These are phyloP conservation scores for Aspergillus glaucus DNA, from an alignment of 2,329 filamentous ascomycete species.

Conservation along the genomic window DNA sequence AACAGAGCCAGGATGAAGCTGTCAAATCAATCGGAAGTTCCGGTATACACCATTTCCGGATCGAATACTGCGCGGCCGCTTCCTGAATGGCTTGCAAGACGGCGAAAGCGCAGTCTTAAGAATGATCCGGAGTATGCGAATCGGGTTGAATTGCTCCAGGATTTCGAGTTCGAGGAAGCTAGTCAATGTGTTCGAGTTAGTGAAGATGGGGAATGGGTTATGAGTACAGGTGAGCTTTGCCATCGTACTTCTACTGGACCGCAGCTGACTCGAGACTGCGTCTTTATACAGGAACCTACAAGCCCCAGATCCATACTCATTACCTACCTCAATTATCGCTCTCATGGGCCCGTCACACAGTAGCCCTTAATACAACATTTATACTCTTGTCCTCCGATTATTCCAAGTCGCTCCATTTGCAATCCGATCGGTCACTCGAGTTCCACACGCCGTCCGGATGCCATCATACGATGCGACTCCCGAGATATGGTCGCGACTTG, in stretches of 20 bases:
- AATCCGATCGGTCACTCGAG: slow-evolving; percentile 83
- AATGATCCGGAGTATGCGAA: slow-evolving; percentile 89
- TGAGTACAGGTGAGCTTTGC: slow-evolving; percentile 70
- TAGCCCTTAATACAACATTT: slow-evolving; percentile 86
- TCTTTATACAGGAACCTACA: slow-evolving; percentile 51
- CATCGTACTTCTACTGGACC: not conserved
- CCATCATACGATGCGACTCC: slow-evolving; percentile 83
- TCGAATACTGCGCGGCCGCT: slow-evolving; percentile 79
- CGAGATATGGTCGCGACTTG: slow-evolving; percentile 85
- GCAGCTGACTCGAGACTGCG: slow-evolving; percentile 8
- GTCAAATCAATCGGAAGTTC: slow-evolving; percentile 66
- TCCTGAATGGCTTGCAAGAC: slow-evolving; percentile 89
- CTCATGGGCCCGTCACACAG: slow-evolving; percentile 89
- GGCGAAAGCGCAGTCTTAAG: slow-evolving; percentile 85
- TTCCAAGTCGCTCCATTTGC: slow-evolving; percentile 87
- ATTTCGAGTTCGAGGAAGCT: slow-evolving; percentile 96
- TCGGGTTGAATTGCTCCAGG: slow-evolving; percentile 88
- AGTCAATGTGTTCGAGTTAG: slow-evolving; percentile 84
- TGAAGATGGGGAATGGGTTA: slow-evolving; percentile 94
- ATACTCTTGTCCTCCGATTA: slow-evolving; percentile 83
- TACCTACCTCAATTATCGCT: slow-evolving; percentile 87
- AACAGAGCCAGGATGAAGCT: slow-evolving; percentile 39
- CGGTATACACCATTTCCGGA: slow-evolving; percentile 92
- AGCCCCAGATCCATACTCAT: slow-evolving; percentile 90
- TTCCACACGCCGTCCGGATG: slow-evolving; percentile 86